phyloP scores from a whole-genome alignment of 495 filamentous ascomycete genomes.

The Sordaria brevicollis region DNA sequence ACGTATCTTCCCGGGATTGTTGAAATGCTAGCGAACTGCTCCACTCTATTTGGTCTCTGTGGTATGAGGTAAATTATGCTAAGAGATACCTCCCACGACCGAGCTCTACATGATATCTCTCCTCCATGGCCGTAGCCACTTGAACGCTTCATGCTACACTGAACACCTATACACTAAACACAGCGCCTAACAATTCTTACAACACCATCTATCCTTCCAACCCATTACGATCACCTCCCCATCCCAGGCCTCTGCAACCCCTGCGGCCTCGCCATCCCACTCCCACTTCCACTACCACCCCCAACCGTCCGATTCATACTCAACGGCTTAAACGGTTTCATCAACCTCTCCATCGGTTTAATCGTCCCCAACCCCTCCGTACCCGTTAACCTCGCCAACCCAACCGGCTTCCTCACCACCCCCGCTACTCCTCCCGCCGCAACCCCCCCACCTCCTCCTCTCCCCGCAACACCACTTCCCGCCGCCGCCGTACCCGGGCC shows the following conservation, averaged over 20 bases:
- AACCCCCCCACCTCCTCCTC: no score
- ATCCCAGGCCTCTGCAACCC: not conserved
- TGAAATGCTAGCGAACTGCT: no score
- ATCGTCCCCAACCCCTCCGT: slow-evolving; percentile 17
- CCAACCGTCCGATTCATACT: slow-evolving; percentile 28
- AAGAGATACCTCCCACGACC: no score
- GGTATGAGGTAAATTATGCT: no score
- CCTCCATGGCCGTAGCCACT: no score
- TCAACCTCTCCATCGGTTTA: slow-evolving; percentile 29
- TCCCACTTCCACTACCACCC: not conserved
- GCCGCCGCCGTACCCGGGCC: no score
- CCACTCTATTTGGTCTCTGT: no score
- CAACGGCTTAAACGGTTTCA: slow-evolving; percentile 37
- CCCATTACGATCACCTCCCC: not conserved
- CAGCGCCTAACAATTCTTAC: not conserved
- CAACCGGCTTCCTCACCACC: not conserved
- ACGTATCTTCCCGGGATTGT: no score
- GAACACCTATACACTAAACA: not conserved
- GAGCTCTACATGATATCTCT: not conserved
- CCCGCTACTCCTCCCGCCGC: not conserved
- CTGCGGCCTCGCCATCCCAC: not conserved
- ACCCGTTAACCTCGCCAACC: not conserved
- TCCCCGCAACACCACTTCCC: not conserved
- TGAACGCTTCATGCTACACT: no score
- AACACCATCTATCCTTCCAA: not conserved